Base-by-base conservation (phyloP, 768 basidiomycete genomes). In the Baorangia bicolor region DNA sequence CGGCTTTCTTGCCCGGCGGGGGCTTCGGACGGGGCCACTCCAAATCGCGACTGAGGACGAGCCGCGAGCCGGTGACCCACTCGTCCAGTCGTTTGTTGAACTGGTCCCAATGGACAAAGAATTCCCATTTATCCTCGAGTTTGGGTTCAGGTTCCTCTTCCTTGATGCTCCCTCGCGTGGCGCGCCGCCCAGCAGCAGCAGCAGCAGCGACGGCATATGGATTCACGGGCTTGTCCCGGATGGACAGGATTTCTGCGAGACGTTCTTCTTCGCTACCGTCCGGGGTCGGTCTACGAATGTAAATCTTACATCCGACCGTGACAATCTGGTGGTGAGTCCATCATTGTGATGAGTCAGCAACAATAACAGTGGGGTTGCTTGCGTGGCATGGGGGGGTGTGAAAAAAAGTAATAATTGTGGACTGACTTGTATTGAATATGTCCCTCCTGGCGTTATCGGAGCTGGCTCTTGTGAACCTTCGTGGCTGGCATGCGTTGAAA, bases 61-160 rank as follows among this genome's bases (percentile, higher is more conserved):
- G 81, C 38, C 96, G 85, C 1, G 90, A 88, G 16, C 91, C 92
- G 14, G 89, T 76, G 23, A 99, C 88, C 97, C 97, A 99, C 51
- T 97, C 97, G 69, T 99, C 97, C 38, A 98, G 79, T 59, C 97
- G 94, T 72, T 99, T 99, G 79, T 99, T 99, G 81, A 98, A 98
- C 61, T 92, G 86, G 64, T 98, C 94, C 88, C 96, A 99, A 68
- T 99, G 97, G 20, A 98, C 93, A 67, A 98, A 99, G 78, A 86
- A 98, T 72, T 98, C 95, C 71, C 84, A 82, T 64, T 89, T 86
- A 70, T 94, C 92, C 65, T 88, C 87, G 10, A 84, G 81, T 54
- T 81, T 81, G 37, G 76, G 62, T 21, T 80, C 78, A 41, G 82
- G 78, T 47, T 80, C 78, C 49, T 80, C 78, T 58, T 78, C 77